phyloP scores from a whole-genome alignment of 345 rosid species.

The Populus ilicifolia region DNA sequence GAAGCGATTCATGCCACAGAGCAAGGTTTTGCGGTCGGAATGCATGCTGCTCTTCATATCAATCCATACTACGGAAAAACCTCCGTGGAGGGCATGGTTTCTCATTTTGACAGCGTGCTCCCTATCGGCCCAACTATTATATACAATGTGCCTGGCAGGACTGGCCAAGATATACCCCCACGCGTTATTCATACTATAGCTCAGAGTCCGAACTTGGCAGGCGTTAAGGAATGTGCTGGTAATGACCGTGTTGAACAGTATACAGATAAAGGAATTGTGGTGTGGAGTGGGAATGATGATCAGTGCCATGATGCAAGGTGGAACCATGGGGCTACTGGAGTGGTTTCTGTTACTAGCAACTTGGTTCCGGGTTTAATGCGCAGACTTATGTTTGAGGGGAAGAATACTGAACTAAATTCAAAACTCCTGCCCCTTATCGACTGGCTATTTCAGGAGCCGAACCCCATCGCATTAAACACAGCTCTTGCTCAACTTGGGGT shows the following conservation, averaged over 20 bases:
- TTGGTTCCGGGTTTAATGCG: slow-evolving; percentile 64
- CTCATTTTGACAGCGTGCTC: slow-evolving; percentile 67
- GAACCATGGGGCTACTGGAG: slow-evolving; percentile 70
- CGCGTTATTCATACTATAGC: slow-evolving; percentile 52
- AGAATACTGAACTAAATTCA: slow-evolving; percentile 46
- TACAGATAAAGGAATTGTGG: slow-evolving; percentile 58
- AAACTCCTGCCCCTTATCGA: slow-evolving; percentile 70
- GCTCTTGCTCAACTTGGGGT: slow-evolving; percentile 89
- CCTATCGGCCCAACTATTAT: slow-evolving; percentile 83
- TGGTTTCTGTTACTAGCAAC: slow-evolving; percentile 74
- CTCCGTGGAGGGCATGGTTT: slow-evolving; percentile 62
- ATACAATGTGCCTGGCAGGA: slow-evolving; percentile 79
- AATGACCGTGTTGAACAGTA: slow-evolving; percentile 60
- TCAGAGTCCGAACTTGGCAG: slow-evolving; percentile 59
- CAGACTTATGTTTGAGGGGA: slow-evolving; percentile 64
- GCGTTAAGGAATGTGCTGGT: slow-evolving; percentile 76
- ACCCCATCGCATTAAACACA: slow-evolving; percentile 80
- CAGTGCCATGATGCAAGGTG: slow-evolving; percentile 84
- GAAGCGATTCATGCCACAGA: slow-evolving; percentile 91
- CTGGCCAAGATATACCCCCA: slow-evolving; percentile 78
- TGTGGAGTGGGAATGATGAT: slow-evolving; percentile 88
- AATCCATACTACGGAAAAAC: slow-evolving; percentile 94
- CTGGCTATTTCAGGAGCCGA: slow-evolving; percentile 77
- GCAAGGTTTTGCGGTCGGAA: slow-evolving; percentile 88
- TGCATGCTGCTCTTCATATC: slow-evolving; percentile 94